Evolutionary conservation across 2,329 filamentous ascomycete species (phyloP), one percentile per base, ranked within the genome.

Genomic region (Teratosphaeriaceae sp.): DNA sequence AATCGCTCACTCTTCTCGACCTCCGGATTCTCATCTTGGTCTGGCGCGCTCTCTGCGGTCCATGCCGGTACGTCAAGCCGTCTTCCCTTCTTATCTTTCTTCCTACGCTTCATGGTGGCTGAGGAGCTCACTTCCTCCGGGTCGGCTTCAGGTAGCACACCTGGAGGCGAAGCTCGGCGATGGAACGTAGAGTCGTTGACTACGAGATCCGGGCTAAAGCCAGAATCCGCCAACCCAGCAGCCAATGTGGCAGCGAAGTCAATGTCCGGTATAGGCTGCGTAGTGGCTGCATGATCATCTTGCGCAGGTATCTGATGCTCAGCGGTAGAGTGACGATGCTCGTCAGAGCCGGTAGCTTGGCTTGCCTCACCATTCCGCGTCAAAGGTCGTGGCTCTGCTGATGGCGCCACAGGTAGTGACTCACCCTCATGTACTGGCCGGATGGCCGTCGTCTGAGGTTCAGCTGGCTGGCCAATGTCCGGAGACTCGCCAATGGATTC

Each of bases 171-270:
- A n/a, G 57, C 49, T 49, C 61, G 46, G 8, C 61, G 56, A 34
- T 63, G 59, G 44, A 63, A 65, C 0, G 46, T 40, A 16, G 65
- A 61, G 47, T 72, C 65, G 18, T 70, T 60, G 35, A 71, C 59
- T 5, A 72, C 68, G 23, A 70, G 56, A 37, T 66, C 58, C 3
- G 68, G 62, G 49, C 72, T 59, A 49, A 73, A 73, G 23, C 70
- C 70, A 20, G 67, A 69, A 39, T 69, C 64, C 44, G 66, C 60
- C 12, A 73, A 52, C 22, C 68, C 69, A 39, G 68, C 69, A 18
- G 69, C 68, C 6, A 73, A 54, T 3, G 69, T 67, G 3, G 68
- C 70, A 19, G 70, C 66, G 42, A 73, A 73, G 47, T 72, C 70
- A 26, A 70, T 63, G 37, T 71, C 66, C 7, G 35, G 22, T 7